These are phyloP conservation scores for Tetraselmis chui DNA, from an alignment of 139 green algal genomes.

Conservation along the genomic window DNA sequence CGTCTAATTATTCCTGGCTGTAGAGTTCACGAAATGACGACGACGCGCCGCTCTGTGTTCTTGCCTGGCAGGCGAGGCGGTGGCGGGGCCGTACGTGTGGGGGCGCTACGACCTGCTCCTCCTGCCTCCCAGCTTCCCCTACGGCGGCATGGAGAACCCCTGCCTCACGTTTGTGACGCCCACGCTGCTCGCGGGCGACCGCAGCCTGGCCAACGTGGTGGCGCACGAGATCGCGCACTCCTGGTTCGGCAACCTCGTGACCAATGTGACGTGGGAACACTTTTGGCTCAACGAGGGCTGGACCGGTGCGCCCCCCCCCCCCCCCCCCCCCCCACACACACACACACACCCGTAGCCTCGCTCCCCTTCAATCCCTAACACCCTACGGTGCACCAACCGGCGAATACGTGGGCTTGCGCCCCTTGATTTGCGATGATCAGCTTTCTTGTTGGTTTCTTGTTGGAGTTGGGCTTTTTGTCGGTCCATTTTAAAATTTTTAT, in stretches of 20 bases:
- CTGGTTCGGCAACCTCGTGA: constrained; percentile 92
- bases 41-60: not conserved
- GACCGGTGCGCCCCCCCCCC: constrained; percentile 7
- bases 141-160: constrained; percentile 87
- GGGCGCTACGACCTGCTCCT: constrained; percentile 89
- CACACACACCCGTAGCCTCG: too few species aligned
- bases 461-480: too few species aligned
- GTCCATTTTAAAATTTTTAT: too few species aligned
- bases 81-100: constrained; percentile 89
- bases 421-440: too few species aligned
- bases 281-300: constrained; percentile 72
- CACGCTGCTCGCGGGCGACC: constrained; percentile 85
- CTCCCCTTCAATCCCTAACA: too few species aligned
- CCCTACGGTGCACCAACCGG: too few species aligned
- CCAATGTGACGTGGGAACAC: constrained; percentile 71
- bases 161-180: constrained; percentile 85
- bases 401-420: too few species aligned
- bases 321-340: too few species aligned
- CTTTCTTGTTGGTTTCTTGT: too few species aligned
- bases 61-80: constrained; percentile 45
- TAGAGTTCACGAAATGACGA: too few species aligned
- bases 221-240: constrained; percentile 89
- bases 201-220: constrained; percentile 65
- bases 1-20: too few species aligned
- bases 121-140: constrained; percentile 84